Evolutionary conservation across 2,329 filamentous ascomycete genomes (phyloP).

Genomic region (Hypoxylon sp.): DNA sequence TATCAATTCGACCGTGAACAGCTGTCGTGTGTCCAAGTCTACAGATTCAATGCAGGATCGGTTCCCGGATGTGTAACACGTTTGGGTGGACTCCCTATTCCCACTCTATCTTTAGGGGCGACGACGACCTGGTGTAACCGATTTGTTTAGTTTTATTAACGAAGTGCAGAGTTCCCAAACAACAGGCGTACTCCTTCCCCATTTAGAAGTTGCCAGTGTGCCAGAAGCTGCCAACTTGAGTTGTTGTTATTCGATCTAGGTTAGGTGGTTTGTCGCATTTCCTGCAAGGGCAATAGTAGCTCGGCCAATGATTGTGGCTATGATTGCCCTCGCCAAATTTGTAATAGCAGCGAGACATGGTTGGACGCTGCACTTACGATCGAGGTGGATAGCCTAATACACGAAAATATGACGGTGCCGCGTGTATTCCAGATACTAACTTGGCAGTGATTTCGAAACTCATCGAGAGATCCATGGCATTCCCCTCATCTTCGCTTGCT

Average conservation of each 20-base stretch:
- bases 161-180: slow-evolving; percentile 1
- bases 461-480: slow-evolving; percentile 12
- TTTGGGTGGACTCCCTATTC: slow-evolving; percentile 15
- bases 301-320: slow-evolving; percentile 31
- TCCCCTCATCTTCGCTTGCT: slow-evolving; percentile 17
- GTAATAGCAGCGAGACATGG: slow-evolving; percentile 25
- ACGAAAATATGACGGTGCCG: slow-evolving; percentile 26
- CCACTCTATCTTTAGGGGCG: slow-evolving; percentile 1
- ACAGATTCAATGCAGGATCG: slow-evolving; percentile 38
- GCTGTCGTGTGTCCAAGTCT: slow-evolving; percentile 35
- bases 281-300: slow-evolving; percentile 37
- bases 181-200: slow-evolving; percentile 29
- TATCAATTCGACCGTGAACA: slow-evolving; percentile 32
- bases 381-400: slow-evolving; percentile 18
- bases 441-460: slow-evolving; percentile 8
- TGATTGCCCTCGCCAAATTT: slow-evolving; percentile 26
- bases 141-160: not conserved
- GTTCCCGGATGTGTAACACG: slow-evolving; percentile 36
- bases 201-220: slow-evolving; percentile 26
- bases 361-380: slow-evolving; percentile 20
- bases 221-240: slow-evolving; percentile 9
- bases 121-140: slow-evolving; percentile 10
- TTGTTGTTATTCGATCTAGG: slow-evolving; percentile 18
- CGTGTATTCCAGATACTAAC: slow-evolving; percentile 5
- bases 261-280: slow-evolving; percentile 15